Conservation (phyloP, 768 basidiomycete genomes). For the Boletus eberwhitei region DNA sequence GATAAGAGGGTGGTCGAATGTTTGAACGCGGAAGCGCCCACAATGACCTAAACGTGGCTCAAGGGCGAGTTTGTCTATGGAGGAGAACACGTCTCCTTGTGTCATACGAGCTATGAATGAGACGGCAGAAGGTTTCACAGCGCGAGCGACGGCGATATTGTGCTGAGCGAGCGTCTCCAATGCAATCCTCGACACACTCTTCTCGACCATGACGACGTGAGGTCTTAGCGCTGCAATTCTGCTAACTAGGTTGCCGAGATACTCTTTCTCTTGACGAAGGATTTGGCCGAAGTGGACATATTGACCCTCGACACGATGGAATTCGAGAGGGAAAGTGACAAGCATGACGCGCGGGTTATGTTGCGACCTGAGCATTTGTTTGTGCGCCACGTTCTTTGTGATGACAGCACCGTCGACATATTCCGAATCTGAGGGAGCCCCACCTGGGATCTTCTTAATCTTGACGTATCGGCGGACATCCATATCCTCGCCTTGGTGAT, state of each 20-base stretch:
- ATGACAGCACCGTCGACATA: slow-evolving; percentile 97
- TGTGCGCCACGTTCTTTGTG: slow-evolving; percentile 97
- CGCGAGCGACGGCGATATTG: slow-evolving; percentile 86
- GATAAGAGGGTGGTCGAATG: slow-evolving; percentile 91
- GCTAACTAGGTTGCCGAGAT: slow-evolving; percentile 80
- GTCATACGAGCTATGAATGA: slow-evolving; percentile 90
- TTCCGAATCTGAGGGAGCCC: slow-evolving; percentile 87
- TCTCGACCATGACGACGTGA: slow-evolving; percentile 88
- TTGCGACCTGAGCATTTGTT: slow-evolving; percentile 82
- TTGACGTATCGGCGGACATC: slow-evolving; percentile 94
- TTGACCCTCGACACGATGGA: slow-evolving; percentile 87
- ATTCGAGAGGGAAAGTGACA: slow-evolving; percentile 92
- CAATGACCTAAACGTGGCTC: slow-evolving; percentile 92
- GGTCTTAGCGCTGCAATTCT: slow-evolving; percentile 91
- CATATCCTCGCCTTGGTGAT: slow-evolving; percentile 88
- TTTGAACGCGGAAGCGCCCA: slow-evolving; percentile 79
- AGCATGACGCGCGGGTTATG: slow-evolving; percentile 93
- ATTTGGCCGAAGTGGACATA: slow-evolving; percentile 92
- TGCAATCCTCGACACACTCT: slow-evolving; percentile 86
- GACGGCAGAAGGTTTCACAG: slow-evolving; percentile 85
- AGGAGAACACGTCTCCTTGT: slow-evolving; percentile 91
- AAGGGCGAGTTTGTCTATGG: slow-evolving; percentile 88
- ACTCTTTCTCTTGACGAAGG: slow-evolving; percentile 89
- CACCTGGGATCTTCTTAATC: slow-evolving; percentile 98
- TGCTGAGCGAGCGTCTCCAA: slow-evolving; percentile 81